These are phyloP conservation scores for Debaryomyces maramus DNA, from an alignment of 805 yeast genomes.

Conservation along the genomic window DNA sequence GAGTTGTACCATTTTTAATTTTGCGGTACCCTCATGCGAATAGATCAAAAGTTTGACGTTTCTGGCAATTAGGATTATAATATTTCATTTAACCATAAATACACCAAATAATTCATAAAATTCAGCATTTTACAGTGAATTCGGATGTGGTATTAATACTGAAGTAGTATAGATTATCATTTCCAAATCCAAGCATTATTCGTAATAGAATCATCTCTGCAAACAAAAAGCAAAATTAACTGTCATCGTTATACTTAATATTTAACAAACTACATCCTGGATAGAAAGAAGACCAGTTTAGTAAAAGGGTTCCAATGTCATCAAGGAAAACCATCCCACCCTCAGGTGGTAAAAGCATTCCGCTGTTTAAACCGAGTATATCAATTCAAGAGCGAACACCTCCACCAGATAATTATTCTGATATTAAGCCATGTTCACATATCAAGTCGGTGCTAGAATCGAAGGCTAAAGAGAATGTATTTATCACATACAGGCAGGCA, in stretches of 20 bases:
- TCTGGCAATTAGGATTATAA: too few relatives aligned
- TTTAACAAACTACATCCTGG: too few relatives aligned
- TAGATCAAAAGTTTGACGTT: neutral
- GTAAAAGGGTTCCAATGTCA: neutral
- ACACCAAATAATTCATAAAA: too few relatives aligned
- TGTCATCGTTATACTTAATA: too few relatives aligned
- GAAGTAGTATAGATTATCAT: too few relatives aligned
- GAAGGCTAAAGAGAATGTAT: constrained; percentile 48
- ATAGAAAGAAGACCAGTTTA: neutral
- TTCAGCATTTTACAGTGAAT: too few relatives aligned
- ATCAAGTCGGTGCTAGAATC: constrained; percentile 48
- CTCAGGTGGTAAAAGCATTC: neutral
- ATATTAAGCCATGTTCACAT: constrained; percentile 51
- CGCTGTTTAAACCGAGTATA: neutral
- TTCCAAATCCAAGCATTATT: too few relatives aligned
- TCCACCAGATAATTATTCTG: constrained; percentile 24
- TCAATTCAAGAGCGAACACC: constrained; percentile 9
- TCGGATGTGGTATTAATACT: too few relatives aligned
- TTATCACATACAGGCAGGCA: constrained; percentile 52
- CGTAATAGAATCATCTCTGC: too few relatives aligned
- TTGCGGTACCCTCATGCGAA: neutral
- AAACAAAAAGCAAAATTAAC: too few relatives aligned
- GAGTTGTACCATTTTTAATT: too few relatives aligned
- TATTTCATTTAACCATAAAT: too few relatives aligned
- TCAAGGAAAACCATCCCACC: constrained; percentile 2